phyloP scores from a whole-genome alignment of 139 green algal species.

The Chlorella sp. region DNA sequence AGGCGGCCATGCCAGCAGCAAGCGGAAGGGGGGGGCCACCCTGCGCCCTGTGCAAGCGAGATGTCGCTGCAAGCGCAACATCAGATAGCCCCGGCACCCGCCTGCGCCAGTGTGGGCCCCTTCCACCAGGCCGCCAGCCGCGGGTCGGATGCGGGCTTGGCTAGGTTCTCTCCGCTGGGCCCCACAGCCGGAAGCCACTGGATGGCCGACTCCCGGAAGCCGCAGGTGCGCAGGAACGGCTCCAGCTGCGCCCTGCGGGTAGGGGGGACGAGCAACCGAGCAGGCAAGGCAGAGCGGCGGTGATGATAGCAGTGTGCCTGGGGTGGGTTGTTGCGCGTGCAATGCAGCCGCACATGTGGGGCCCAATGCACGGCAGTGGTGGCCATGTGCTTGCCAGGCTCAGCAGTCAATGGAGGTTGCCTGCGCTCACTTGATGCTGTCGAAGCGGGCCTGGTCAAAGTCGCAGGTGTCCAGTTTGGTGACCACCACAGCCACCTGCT shows the following conservation, averaged over 20 bases:
- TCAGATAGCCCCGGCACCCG: too few relatives aligned
- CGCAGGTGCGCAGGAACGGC: slow-evolving; percentile 85
- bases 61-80: too few relatives aligned
- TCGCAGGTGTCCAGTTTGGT: slow-evolving; percentile 90
- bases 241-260: slow-evolving; percentile 57
- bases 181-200: slow-evolving; percentile 90
- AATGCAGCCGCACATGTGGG: too few relatives aligned
- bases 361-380: too few relatives aligned
- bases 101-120: slow-evolving; percentile 59
- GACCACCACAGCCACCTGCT: slow-evolving; percentile 92
- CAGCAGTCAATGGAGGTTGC: too few relatives aligned
- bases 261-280: neutral
- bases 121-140: slow-evolving; percentile 67
- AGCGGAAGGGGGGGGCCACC: too few relatives aligned
- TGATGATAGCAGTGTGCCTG: neutral
- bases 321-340: too few relatives aligned
- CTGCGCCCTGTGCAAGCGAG: too few relatives aligned
- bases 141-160: slow-evolving; percentile 42
- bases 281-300: neutral
- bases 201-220: slow-evolving; percentile 77
- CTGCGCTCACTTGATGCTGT: slow-evolving; percentile 66
- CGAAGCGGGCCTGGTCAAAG: slow-evolving; percentile 80
- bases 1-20: too few relatives aligned
- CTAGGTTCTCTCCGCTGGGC: slow-evolving; percentile 87
- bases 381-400: too few relatives aligned